Conservation (phyloP, 192 early-diverging fungal genomes). For the Coemansia sp. region DNA sequence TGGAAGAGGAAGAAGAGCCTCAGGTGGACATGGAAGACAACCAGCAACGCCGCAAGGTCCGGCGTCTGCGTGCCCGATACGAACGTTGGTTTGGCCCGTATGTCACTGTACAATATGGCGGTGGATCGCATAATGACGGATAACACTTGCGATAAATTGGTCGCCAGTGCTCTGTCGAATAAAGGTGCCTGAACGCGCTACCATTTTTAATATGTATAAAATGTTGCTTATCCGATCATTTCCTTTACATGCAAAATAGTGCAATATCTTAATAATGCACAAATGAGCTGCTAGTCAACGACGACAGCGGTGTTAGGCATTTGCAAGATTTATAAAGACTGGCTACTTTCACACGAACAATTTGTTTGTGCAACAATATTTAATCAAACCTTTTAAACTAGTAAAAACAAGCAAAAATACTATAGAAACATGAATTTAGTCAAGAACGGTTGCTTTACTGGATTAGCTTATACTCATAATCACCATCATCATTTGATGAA, state of each 20-base stretch:
- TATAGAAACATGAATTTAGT: too few relatives aligned
- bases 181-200: too few relatives aligned
- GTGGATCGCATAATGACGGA: background rate
- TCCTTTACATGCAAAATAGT: too few relatives aligned
- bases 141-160: background rate
- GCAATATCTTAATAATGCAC: too few relatives aligned
- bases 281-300: too few relatives aligned
- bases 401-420: too few relatives aligned
- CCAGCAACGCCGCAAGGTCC: conserved; percentile 44
- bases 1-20: conserved; percentile 16
- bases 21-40: conserved; percentile 14
- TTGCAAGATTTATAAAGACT: too few relatives aligned
- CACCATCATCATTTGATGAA: background rate
- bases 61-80: conserved; percentile 49
- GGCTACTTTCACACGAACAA: too few relatives aligned
- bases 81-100: conserved; percentile 55
- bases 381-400: too few relatives aligned
- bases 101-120: conserved; percentile 41
- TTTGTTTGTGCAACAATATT: too few relatives aligned
- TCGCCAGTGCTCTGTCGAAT: too few relatives aligned
- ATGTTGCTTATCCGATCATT: background rate
- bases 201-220: background rate
- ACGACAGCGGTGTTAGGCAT: too few relatives aligned
- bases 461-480: background rate
- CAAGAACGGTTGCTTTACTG: background rate